A percentile compares a stretch with the other conserved stretches of the same genome.
Conservation (phyloP, 345 rosid species). For the Hevea brasiliensis region DNA sequence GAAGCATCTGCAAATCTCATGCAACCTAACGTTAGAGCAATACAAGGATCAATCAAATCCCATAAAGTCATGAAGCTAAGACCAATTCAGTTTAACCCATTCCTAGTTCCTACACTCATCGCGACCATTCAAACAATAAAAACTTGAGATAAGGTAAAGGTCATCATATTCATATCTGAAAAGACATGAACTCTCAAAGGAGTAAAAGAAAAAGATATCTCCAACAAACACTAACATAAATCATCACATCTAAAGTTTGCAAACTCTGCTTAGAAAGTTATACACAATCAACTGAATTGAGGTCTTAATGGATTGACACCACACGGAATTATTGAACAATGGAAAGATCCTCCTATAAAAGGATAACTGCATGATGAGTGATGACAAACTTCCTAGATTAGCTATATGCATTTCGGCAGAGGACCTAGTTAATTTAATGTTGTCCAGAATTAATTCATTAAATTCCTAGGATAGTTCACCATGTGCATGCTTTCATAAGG, state of each 20-base stretch:
- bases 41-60: neutral
- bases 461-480: neutral
- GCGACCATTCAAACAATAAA: neutral
- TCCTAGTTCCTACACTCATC: neutral
- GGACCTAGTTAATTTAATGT: neutral
- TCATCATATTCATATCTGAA: neutral
- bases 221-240: neutral
- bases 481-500: neutral
- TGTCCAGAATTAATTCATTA: neutral
- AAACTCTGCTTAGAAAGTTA: neutral
- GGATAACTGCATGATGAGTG: neutral
- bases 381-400: neutral
- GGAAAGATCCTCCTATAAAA: conserved; percentile 3
- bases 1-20: neutral
- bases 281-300: neutral
- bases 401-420: neutral
- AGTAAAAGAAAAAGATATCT: neutral
- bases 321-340: neutral
- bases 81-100: neutral
- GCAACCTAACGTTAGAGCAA: neutral
- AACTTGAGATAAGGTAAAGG: neutral
- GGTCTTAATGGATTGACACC: neutral
- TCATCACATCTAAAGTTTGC: neutral
- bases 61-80: neutral
- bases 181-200: neutral